Conservation (phyloP, 2,329 filamentous ascomycete species). For the Epichloe gansuensis region DNA sequence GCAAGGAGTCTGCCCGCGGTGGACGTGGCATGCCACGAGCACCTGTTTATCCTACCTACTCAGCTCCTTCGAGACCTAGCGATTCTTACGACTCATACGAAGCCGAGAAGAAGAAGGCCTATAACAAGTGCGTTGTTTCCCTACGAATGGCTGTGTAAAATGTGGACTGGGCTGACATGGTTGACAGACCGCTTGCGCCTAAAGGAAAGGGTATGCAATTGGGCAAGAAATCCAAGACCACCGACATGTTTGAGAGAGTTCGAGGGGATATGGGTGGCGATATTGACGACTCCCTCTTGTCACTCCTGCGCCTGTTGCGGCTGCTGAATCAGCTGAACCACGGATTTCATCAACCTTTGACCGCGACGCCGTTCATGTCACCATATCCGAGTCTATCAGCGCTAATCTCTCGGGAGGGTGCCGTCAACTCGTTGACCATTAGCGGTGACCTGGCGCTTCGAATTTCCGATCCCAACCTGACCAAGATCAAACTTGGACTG, state of each 20-base stretch:
- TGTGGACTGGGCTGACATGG: neutral
- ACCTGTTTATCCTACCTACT: constrained; percentile 82
- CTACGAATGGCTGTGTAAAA: neutral
- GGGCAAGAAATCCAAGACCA: constrained; percentile 96
- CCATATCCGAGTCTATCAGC: constrained; percentile 78
- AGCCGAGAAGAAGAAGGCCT: constrained; percentile 90
- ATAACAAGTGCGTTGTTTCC: constrained; percentile 52
- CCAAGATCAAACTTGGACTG: constrained; percentile 81
- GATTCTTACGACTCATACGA: constrained; percentile 92
- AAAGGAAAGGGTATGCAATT: constrained; percentile 98
- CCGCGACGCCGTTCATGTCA: constrained; percentile 77
- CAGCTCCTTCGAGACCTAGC: constrained; percentile 60
- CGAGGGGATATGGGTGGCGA: constrained; percentile 83
- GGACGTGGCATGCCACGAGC: constrained; percentile 59
- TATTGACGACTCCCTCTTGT: constrained; percentile 68
- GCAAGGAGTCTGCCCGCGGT: constrained; percentile 82
- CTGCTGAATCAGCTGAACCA: constrained; percentile 39
- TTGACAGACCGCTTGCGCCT: constrained; percentile 45
- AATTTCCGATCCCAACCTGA: constrained; percentile 77
- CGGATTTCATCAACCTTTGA: constrained; percentile 58
- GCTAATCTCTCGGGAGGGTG: constrained; percentile 83
- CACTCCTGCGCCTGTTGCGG: constrained; percentile 36
- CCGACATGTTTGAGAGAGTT: constrained; percentile 93
- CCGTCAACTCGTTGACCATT: constrained; percentile 73
- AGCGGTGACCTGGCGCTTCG: constrained; percentile 87